phyloP scores from a whole-genome alignment of 1,284 basidiomycete genomes.

The Wolfiporia cocos region DNA sequence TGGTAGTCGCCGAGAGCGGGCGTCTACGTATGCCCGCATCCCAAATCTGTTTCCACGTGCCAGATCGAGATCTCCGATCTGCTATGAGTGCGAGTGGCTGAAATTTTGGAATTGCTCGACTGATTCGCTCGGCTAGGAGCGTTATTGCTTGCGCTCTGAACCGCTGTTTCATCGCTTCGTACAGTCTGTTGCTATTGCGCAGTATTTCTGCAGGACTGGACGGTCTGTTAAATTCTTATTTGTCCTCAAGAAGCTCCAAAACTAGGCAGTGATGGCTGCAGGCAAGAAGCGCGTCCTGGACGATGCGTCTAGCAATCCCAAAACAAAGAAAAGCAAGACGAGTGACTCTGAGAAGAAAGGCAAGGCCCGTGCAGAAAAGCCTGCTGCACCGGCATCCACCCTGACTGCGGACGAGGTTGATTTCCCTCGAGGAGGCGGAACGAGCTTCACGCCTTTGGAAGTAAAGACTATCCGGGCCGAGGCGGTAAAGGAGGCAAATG shows the following conservation, averaged over 20 bases:
- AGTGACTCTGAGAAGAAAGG: constrained; percentile 24
- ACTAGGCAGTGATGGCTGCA: too few species aligned
- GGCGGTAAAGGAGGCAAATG: constrained; percentile 79
- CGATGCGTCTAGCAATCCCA: constrained; percentile 38
- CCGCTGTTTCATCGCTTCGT: not conserved
- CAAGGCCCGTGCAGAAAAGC: constrained; percentile 17
- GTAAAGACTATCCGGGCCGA: constrained; percentile 84
- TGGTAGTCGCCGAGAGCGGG: not conserved
- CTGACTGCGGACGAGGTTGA: constrained; percentile 76
- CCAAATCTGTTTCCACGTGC: not conserved
- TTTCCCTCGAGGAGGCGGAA: constrained; percentile 90
- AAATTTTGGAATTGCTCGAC: constrained; percentile 4
- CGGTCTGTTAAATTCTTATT: too few species aligned
- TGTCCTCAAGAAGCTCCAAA: too few species aligned
- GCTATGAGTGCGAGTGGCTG: constrained; percentile 5
- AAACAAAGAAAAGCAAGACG: constrained; percentile 50
- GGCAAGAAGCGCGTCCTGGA: constrained; percentile 55
- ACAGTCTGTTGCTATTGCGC: too few species aligned
- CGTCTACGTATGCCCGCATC: too few species aligned
- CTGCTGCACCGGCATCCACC: constrained; percentile 27
- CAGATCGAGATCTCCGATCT: constrained; percentile 2
- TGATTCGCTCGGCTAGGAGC: not conserved
- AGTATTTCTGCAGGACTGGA: too few species aligned
- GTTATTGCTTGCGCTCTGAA: not conserved
- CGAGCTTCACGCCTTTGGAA: constrained; percentile 84